These are phyloP conservation scores for Lignosus rhinocerotis DNA, from an alignment of 1,284 basidiomycete species.

Conservation along the genomic window DNA sequence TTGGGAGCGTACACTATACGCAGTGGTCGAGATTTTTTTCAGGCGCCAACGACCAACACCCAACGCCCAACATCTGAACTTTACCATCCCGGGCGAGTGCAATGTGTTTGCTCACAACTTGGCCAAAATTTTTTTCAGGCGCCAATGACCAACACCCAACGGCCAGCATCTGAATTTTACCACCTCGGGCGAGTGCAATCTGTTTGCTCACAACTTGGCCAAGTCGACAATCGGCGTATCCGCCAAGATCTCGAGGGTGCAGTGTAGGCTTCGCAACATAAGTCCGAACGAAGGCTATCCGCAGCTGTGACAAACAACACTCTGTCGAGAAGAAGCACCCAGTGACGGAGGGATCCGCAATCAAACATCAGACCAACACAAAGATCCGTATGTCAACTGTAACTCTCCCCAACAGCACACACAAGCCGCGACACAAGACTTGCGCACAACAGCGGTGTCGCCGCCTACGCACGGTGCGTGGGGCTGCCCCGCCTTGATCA, in stretches of 20 bases:
- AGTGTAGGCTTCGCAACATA: not conserved
- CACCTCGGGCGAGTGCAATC: too few species aligned
- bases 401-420: not conserved
- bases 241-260: not conserved
- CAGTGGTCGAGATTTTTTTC: too few species aligned
- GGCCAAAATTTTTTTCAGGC: too few species aligned
- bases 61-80: too few species aligned
- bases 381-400: constrained; percentile 1
- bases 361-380: constrained; percentile 16
- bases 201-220: too few species aligned
- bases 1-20: too few species aligned
- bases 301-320: constrained; percentile 1
- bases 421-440: not conserved
- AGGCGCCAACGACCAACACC: too few species aligned
- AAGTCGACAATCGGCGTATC: too few species aligned
- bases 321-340: constrained; percentile 8
- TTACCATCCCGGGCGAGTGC: too few species aligned
- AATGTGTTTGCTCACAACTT: too few species aligned
- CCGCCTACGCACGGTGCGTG: constrained; percentile 1
- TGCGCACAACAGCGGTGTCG: constrained; percentile 1
- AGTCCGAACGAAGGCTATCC: not conserved
- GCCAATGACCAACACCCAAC: too few species aligned
- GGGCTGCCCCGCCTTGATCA: constrained; percentile 5
- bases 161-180: too few species aligned
- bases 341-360: constrained; percentile 16